Base-by-base conservation (phyloP, 768 basidiomycete species). In the Guyanaporus albipodus region DNA sequence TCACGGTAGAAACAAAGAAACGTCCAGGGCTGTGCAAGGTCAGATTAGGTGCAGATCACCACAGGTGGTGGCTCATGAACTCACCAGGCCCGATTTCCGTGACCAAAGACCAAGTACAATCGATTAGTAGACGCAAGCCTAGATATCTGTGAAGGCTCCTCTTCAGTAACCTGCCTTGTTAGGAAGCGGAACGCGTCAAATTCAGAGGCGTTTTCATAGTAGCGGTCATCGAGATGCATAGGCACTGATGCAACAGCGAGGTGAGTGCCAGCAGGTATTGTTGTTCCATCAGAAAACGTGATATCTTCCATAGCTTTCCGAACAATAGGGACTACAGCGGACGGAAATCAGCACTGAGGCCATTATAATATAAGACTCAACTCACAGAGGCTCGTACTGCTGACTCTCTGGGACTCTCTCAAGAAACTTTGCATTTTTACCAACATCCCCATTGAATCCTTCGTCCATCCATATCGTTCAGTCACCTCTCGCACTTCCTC, bases 121-220 rank as follows among this genome's bases (percentile, higher is more conserved):
- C 56, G 48, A 38, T 59, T 67, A 26, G 63, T 67, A 9, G 49
- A 62, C 41, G 42, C 62, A 55, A 59, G 55, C 42, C 64, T 64
- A 24, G 65, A 55, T 49, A 55, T 63, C 40, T 50, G 61, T 48
- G 22, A 32, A 23, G 53, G 33, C 14, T 57, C 62, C 14, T 61
- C 60, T 14, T 45, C 62, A 6, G 41, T 39, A 26, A 59, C 60
- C n/a, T 49, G 54, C 44, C 56, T 50, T n/a, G 62, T 46, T 19
- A 63, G 48, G 55, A 74, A 77, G 14, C 75, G 64, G 44, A 72
- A 72, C 1, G 72, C 66, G 23, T 73, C 62, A 32, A 76, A 76
- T 33, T 61, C 58, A 23, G 62, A 54, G 0, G 79, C 61, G 40
- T 75, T 65, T n/a, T 61, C 49, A 52, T 79, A 82, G 17, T 64